Conservation (phyloP, 2,329 filamentous ascomycete species). For the Stagonosporopsis tanaceti region DNA sequence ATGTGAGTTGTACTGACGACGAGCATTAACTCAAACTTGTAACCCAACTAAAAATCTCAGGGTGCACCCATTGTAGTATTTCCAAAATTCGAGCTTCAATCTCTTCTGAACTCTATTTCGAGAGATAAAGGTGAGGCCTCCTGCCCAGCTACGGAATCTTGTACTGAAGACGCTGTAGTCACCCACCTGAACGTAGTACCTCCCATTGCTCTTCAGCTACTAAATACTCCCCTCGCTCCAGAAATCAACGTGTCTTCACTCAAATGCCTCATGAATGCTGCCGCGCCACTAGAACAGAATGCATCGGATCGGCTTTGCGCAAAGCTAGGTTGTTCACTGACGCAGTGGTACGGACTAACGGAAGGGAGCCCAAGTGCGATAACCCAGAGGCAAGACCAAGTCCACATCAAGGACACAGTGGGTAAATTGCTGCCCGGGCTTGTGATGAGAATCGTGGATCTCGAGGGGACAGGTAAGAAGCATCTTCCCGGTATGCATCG, state of each 20-base stretch:
- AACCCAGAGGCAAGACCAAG: neutral
- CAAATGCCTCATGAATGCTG: constrained; percentile 28
- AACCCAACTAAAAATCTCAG: no score
- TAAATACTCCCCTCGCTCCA: neutral
- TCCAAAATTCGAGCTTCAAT: neutral
- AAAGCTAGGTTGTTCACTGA: neutral
- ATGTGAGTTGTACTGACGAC: no score
- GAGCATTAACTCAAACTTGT: no score
- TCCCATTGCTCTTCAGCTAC: neutral
- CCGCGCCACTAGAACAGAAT: constrained; percentile 21
- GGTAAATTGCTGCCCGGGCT: neutral
- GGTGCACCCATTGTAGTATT: neutral
- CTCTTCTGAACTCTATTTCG: neutral
- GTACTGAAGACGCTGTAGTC: neutral
- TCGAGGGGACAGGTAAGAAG: neutral
- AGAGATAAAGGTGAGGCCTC: neutral
- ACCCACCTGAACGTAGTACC: neutral
- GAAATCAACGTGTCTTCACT: constrained; percentile 23
- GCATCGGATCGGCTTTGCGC: neutral
- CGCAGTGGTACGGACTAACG: neutral
- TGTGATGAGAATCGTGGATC: neutral
- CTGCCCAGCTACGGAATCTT: no score
- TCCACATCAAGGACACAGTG: neutral
- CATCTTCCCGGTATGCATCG: no score
- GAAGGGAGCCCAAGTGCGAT: neutral